Evolutionary conservation across 495 filamentous ascomycete genomes (phyloP).

Genomic region (Haplographium delicatum): DNA sequence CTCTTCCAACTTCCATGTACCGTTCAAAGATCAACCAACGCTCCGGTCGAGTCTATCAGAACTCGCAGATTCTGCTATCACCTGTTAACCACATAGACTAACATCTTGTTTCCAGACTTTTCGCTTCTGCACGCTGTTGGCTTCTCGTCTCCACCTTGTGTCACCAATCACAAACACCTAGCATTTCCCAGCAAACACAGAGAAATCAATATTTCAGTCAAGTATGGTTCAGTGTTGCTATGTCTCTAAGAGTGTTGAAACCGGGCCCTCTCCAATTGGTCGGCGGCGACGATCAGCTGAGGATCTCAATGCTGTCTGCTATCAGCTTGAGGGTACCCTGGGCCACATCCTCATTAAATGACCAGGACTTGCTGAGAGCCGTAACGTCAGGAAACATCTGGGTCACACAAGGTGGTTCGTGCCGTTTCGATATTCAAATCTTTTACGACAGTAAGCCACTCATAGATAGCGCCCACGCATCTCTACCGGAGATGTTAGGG

Average conservation of each 20-base stretch:
- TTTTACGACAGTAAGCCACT: slow-evolving; percentile 10
- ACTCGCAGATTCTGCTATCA: background rate
- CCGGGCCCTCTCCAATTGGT: slow-evolving; percentile 7
- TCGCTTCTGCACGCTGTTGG: background rate
- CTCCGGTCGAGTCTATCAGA: background rate
- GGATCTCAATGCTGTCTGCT: background rate
- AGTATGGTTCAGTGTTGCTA: background rate
- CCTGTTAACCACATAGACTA: background rate
- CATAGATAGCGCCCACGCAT: background rate
- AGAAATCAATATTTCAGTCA: background rate
- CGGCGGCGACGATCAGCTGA: background rate
- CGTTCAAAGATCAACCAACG: no score
- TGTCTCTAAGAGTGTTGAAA: slow-evolving; percentile 11
- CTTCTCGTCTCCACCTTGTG: background rate
- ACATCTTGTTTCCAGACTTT: no score
- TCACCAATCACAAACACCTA: no score
- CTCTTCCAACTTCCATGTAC: background rate
- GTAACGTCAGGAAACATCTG: slow-evolving; percentile 18
- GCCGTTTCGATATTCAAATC: slow-evolving; percentile 14
- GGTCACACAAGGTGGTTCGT: slow-evolving; percentile 9
- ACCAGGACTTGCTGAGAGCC: background rate
- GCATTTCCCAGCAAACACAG: background rate
- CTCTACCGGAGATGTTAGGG: slow-evolving; percentile 7
- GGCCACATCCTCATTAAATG: background rate
- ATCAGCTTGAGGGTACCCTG: slow-evolving; percentile 2